Percentiles rank a stretch among this genome's conserved stretches.
Evolutionary conservation across 129 eudicot species (phyloP).

Genomic region (Centaurea solstitialis): DNA sequence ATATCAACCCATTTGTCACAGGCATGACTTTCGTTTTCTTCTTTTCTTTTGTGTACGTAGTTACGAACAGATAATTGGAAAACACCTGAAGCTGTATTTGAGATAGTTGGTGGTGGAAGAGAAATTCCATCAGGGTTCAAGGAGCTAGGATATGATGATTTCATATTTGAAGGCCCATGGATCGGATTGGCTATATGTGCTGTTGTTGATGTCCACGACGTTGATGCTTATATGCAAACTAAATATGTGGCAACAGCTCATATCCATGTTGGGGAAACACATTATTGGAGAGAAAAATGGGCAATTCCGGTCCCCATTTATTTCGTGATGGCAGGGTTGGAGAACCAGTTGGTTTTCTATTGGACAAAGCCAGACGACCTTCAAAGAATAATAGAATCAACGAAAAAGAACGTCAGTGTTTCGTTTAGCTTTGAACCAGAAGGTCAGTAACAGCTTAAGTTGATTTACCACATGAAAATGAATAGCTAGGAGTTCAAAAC

Average conservation of each 20-base stretch:
- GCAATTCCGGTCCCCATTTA: not conserved
- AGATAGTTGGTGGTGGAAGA: conserved; percentile 20
- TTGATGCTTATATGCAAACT: conserved; percentile 1
- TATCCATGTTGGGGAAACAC: not conserved
- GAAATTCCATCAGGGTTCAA: not conserved
- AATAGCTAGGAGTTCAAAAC: not conserved
- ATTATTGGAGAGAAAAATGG: not conserved
- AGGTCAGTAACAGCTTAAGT: not conserved
- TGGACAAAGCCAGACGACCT: conserved; percentile 5
- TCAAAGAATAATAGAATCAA: too few species aligned
- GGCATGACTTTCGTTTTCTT: too few species aligned
- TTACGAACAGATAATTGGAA: conserved; percentile 14
- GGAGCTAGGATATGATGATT: not conserved
- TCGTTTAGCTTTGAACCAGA: not conserved
- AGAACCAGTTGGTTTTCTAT: conserved; percentile 16
- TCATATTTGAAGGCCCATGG: conserved; percentile 14
- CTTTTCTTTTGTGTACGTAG: not conserved
- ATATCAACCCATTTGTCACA: too few species aligned
- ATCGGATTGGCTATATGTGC: conserved; percentile 23
- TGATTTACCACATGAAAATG: not conserved
- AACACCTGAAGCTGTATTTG: conserved; percentile 22
- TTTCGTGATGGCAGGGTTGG: conserved; percentile 5
- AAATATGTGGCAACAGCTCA: conserved; percentile 5
- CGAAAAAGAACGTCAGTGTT: not conserved
- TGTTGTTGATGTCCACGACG: not conserved